Conservation (phyloP, 2,329 filamentous ascomycete species). For the Talaromyces sp. region DNA sequence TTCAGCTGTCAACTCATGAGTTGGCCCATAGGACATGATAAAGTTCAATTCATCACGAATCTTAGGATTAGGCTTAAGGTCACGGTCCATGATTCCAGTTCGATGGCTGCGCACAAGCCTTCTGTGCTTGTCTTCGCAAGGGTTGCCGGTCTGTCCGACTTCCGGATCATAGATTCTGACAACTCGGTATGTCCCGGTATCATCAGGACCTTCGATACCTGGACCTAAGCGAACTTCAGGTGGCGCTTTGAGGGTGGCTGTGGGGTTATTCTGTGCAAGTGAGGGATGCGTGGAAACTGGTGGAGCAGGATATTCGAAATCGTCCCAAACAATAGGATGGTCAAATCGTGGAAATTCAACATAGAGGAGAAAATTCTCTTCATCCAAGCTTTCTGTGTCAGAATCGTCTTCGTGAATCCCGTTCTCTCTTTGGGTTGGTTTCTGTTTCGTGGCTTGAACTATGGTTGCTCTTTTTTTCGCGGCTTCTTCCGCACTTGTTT, state of each 20-base stretch:
- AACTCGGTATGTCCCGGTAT: conserved; percentile 55
- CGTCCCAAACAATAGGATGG: conserved; percentile 90
- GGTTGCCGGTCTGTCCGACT: conserved; percentile 83
- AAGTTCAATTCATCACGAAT: conserved; percentile 88
- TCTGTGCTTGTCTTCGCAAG: conserved; percentile 91
- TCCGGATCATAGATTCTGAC: conserved; percentile 92
- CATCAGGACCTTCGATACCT: conserved; percentile 70
- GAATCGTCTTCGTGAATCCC: conserved; percentile 41
- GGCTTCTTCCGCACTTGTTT: conserved; percentile 61
- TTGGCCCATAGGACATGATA: conserved; percentile 89
- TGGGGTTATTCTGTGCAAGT: conserved; percentile 61
- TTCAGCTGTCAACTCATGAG: conserved; percentile 79
- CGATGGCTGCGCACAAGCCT: conserved; percentile 86
- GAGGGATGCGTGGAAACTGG: conserved; percentile 74
- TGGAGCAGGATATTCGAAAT: conserved; percentile 85
- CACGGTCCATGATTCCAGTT: conserved; percentile 90
- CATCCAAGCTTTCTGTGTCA: conserved; percentile 43
- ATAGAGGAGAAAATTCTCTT: conserved; percentile 75
- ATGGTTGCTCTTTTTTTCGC: conserved; percentile 55
- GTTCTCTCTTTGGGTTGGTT: conserved; percentile 30
- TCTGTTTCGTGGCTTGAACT: conserved; percentile 35
- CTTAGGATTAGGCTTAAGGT: conserved; percentile 93
- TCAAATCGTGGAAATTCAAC: conserved; percentile 93
- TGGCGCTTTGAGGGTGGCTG: conserved; percentile 70
- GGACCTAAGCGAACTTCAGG: conserved; percentile 89